Conservation (phyloP, 1,284 basidiomycete species). For the Ganoderma meredithae region DNA sequence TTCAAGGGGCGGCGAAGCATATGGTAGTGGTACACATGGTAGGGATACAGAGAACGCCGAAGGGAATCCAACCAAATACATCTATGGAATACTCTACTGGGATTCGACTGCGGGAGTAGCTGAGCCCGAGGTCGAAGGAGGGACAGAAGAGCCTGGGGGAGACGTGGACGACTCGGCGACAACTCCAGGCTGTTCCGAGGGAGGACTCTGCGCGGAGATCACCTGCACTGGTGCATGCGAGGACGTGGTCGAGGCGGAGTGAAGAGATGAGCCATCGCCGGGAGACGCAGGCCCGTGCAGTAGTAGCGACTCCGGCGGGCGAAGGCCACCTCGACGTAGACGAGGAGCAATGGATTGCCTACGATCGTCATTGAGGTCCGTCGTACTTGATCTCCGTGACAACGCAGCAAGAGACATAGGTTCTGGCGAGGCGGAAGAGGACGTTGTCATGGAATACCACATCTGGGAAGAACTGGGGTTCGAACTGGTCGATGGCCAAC, state of each 20-base stretch:
- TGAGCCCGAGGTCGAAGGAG: constrained; percentile 6
- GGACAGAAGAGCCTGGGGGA: constrained; percentile 1
- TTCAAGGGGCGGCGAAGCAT: constrained; percentile 7
- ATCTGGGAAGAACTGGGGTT: constrained; percentile 37
- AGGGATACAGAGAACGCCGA: constrained; percentile 15
- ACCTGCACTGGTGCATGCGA: not conserved
- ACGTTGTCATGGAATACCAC: constrained; percentile 38
- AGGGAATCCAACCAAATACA: constrained; percentile 6
- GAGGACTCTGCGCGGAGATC: not conserved
- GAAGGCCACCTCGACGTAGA: constrained; percentile 64
- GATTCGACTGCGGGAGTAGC: constrained; percentile 17
- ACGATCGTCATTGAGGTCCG: constrained; percentile 28
- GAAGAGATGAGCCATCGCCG: not conserved
- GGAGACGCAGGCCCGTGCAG: constrained; percentile 13
- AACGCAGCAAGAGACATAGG: constrained; percentile 13
- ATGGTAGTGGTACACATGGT: constrained; percentile 9
- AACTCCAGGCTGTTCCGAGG: constrained; percentile 2
- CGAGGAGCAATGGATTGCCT: constrained; percentile 47
- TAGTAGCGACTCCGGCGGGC: constrained; percentile 63
- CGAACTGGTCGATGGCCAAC: constrained; percentile 8
- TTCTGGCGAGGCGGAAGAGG: constrained; percentile 14
- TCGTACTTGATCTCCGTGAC: constrained; percentile 20
- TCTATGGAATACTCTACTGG: constrained; percentile 7
- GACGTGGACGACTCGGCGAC: constrained; percentile 2
- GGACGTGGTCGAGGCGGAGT: not conserved